Conservation (phyloP, 106 monocot genomes). For the Apostasia ramifera region DNA sequence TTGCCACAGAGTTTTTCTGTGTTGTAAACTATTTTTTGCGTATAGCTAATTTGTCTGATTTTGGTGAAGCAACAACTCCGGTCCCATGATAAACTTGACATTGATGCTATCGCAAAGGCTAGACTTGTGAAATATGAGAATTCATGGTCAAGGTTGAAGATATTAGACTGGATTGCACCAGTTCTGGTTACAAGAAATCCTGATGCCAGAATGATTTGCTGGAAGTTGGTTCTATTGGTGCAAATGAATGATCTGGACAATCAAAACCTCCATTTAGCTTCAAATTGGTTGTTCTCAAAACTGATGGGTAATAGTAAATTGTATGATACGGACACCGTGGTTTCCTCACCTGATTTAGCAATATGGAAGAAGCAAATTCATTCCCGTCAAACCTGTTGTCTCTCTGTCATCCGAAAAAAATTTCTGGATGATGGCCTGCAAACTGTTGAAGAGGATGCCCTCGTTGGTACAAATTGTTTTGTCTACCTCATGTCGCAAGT, state of each 20-base stretch:
- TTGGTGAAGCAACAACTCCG: slow-evolving; percentile 22
- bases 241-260: slow-evolving; percentile 13
- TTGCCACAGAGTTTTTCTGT: not conserved
- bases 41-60: slow-evolving; percentile 6
- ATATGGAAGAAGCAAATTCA: slow-evolving; percentile 53
- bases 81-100: slow-evolving; percentile 27
- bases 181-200: slow-evolving; percentile 56
- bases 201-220: slow-evolving; percentile 47
- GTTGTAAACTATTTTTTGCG: not conserved
- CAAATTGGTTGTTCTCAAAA: slow-evolving; percentile 73
- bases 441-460: slow-evolving; percentile 21
- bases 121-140: slow-evolving; percentile 33
- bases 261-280: slow-evolving; percentile 25
- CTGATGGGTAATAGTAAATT: slow-evolving; percentile 34
- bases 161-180: slow-evolving; percentile 51
- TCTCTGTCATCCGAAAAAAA: slow-evolving; percentile 48
- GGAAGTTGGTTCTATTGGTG: slow-evolving; percentile 62
- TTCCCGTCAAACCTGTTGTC: slow-evolving; percentile 24
- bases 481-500: slow-evolving; percentile 55
- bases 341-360: slow-evolving; percentile 40
- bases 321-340: slow-evolving; percentile 27
- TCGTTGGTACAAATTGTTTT: slow-evolving; percentile 47
- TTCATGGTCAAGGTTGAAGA: slow-evolving; percentile 62
- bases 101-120: slow-evolving; percentile 39
- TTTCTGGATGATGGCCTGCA: slow-evolving; percentile 9